These are phyloP conservation scores for Euryodendron excelsum DNA, from an alignment of 148 eudicot species.

Conservation along the genomic window DNA sequence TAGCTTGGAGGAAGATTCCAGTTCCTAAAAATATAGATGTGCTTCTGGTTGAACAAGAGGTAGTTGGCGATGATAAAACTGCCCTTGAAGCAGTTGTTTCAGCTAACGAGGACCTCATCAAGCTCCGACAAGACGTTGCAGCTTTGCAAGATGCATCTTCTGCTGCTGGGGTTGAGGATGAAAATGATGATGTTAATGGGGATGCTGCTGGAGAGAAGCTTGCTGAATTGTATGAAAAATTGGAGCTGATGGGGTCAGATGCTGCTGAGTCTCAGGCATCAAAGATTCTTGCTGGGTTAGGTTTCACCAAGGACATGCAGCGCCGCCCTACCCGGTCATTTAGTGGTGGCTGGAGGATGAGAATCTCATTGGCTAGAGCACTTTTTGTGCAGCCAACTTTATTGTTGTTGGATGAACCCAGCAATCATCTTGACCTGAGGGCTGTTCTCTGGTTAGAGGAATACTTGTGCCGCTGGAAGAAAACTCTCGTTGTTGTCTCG, in stretches of 20 bases:
- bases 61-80: conserved; percentile 16
- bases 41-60: conserved; percentile 20
- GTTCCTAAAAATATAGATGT: conserved; percentile 18
- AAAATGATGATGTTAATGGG: conserved; percentile 17
- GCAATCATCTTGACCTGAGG: conserved; percentile 60
- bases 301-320: conserved; percentile 61
- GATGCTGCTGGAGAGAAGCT: conserved; percentile 51
- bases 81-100: conserved; percentile 30
- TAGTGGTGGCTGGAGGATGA: conserved; percentile 75
- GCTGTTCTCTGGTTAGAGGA: conserved; percentile 67
- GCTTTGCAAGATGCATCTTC: conserved; percentile 37
- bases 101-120: conserved; percentile 54
- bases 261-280: conserved; percentile 69
- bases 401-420: conserved; percentile 59
- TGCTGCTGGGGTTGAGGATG: conserved; percentile 28
- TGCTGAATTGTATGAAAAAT: conserved; percentile 54
- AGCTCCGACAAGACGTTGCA: conserved; percentile 49
- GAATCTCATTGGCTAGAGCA: conserved; percentile 56
- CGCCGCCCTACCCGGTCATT: conserved; percentile 52
- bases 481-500: conserved; percentile 62
- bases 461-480: conserved; percentile 61
- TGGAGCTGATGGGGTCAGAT: conserved; percentile 52
- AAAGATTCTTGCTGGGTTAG: conserved; percentile 60
- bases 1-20: conserved; percentile 21
- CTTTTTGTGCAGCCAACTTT: conserved; percentile 58